phyloP scores from a whole-genome alignment of 2,329 filamentous ascomycete species.

The Fusarium avenaceum region DNA sequence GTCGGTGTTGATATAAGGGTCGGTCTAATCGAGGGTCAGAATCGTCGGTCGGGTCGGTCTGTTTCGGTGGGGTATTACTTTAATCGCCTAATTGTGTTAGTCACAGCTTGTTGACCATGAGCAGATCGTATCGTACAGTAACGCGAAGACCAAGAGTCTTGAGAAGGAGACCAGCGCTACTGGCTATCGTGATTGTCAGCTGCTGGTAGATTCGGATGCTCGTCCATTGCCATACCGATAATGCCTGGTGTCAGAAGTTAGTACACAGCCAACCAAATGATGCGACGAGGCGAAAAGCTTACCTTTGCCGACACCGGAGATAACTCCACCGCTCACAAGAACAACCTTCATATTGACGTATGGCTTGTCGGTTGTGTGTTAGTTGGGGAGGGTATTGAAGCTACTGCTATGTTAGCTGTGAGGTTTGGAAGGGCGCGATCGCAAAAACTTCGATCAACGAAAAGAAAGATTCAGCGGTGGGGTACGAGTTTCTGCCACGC shows the following conservation, averaged over 20 bases:
- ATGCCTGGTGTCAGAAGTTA: conserved; percentile 30
- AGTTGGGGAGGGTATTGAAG: conserved; percentile 1
- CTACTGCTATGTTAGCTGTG: background rate
- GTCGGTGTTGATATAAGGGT: conserved; percentile 63
- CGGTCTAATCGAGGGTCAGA: conserved; percentile 59
- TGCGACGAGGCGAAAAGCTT: conserved; percentile 7
- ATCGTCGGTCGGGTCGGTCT: background rate
- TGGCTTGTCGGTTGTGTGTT: conserved; percentile 12
- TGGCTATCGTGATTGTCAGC: conserved; percentile 36
- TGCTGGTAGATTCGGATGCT: background rate
- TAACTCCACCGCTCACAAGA: conserved; percentile 42
- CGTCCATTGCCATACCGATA: conserved; percentile 23
- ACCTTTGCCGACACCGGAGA: conserved; percentile 42
- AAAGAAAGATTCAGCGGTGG: conserved; percentile 31
- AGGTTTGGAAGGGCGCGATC: conserved; percentile 22
- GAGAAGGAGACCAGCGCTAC: conserved; percentile 74
- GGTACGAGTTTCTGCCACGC: conserved; percentile 35
- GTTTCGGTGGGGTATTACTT: conserved; percentile 21
- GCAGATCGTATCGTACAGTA: conserved; percentile 49
- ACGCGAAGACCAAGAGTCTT: conserved; percentile 86
- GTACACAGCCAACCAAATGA: conserved; percentile 2
- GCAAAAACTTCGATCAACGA: conserved; percentile 27
- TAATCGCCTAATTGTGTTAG: conserved; percentile 42
- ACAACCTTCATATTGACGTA: conserved; percentile 36
- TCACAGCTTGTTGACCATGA: background rate